phyloP scores from a whole-genome alignment of 257 asterid genomes.

The Solanum clarkiae region DNA sequence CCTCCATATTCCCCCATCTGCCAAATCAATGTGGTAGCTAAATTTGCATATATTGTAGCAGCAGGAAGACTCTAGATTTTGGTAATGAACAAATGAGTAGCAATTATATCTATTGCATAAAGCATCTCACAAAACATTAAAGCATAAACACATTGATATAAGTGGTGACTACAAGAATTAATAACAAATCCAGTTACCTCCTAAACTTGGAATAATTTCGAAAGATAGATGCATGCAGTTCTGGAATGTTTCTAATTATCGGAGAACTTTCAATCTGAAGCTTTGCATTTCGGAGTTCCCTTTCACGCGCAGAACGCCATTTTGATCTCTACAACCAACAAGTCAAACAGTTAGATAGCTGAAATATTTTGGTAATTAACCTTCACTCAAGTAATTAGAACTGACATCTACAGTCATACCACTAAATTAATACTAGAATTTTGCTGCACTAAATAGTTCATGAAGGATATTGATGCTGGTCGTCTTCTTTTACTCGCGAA shows the following conservation, averaged over 20 bases:
- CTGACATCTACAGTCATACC: slow-evolving; percentile 19
- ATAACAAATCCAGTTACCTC: slow-evolving; percentile 12
- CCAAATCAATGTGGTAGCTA: neutral
- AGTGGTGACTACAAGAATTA: neutral
- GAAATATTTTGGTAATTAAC: neutral
- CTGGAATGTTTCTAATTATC: slow-evolving; percentile 16
- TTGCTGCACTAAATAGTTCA: slow-evolving; percentile 28
- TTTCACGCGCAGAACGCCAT: slow-evolving; percentile 29
- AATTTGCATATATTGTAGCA: neutral
- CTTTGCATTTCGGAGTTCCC: slow-evolving; percentile 33
- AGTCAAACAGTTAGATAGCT: neutral
- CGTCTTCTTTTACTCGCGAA: slow-evolving; percentile 15
- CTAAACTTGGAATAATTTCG: slow-evolving; percentile 44
- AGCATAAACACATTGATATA: neutral
- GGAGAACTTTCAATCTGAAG: slow-evolving; percentile 35
- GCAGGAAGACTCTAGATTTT: neutral
- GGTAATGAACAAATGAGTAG: neutral
- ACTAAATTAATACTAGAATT: slow-evolving; percentile 8
- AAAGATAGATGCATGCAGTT: slow-evolving; percentile 28
- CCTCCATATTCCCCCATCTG: no score
- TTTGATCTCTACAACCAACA: slow-evolving; percentile 24
- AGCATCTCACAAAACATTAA: neutral
- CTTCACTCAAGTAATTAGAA: neutral
- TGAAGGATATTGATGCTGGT: slow-evolving; percentile 24
- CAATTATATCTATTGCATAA: neutral